These are phyloP conservation scores for Pichia paraexigua DNA, from an alignment of 805 yeast species.

Conservation along the genomic window DNA sequence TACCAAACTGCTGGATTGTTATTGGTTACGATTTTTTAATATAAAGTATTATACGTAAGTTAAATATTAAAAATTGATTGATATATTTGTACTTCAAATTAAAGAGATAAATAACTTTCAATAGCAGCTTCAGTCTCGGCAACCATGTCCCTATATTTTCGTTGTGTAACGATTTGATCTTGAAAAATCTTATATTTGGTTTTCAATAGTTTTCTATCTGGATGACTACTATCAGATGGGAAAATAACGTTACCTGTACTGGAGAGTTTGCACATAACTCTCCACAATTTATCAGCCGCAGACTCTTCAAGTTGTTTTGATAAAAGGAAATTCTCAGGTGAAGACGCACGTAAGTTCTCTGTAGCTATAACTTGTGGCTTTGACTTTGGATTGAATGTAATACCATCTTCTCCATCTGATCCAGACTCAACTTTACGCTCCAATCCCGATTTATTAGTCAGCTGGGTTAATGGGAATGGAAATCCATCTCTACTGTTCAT, in stretches of 20 bases:
- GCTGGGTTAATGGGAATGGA: slow-evolving; percentile 43
- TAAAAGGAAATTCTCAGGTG: background rate
- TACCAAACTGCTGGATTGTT: too few species aligned
- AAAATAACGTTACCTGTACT: slow-evolving; percentile 74
- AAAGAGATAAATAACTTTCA: slow-evolving; percentile 9
- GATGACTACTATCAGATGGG: slow-evolving; percentile 50
- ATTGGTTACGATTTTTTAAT: too few species aligned
- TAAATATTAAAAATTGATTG: background rate
- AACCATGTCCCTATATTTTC: slow-evolving; percentile 63
- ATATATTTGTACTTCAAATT: background rate
- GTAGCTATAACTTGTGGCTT: slow-evolving; percentile 47
- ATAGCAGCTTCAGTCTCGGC: slow-evolving; percentile 37
- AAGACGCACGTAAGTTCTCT: slow-evolving; percentile 13
- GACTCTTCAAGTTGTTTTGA: slow-evolving; percentile 8
- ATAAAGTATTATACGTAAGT: background rate
- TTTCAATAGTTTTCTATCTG: slow-evolving; percentile 63
- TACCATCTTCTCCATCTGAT: slow-evolving; percentile 27
- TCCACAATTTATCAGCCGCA: slow-evolving; percentile 70
- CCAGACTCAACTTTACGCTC: slow-evolving; percentile 2
- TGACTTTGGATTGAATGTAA: slow-evolving; percentile 55
- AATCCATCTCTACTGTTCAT: slow-evolving; percentile 35
- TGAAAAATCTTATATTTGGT: slow-evolving; percentile 81
- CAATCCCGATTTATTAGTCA: slow-evolving; percentile 25
- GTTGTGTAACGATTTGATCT: slow-evolving; percentile 81
- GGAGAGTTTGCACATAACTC: slow-evolving; percentile 74